Evolutionary conservation across 495 filamentous ascomycete genomes (phyloP).

Genomic region (Durotheca rogersii): DNA sequence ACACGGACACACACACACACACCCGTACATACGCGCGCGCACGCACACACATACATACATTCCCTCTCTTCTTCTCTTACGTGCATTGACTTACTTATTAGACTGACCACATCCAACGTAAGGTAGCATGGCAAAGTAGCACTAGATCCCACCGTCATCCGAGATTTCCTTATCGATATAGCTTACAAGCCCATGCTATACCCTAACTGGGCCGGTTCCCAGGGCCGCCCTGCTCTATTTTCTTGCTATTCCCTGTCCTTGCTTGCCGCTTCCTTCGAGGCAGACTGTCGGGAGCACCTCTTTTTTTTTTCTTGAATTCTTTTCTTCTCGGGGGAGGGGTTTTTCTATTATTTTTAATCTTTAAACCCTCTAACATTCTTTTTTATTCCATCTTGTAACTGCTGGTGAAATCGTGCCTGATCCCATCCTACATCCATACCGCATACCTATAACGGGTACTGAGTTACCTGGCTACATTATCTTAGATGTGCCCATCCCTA

Average conservation of each 20-base stretch:
- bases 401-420: too few species aligned
- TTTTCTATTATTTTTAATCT: too few species aligned
- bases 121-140: constrained; percentile 21
- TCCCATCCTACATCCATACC: not conserved
- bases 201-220: constrained; percentile 2
- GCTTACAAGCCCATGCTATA: not conserved
- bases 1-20: too few species aligned
- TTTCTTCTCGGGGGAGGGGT: too few species aligned
- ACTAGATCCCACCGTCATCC: constrained; percentile 26
- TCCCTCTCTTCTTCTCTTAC: constrained; percentile 12
- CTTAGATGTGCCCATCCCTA: constrained; percentile 8
- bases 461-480: not conserved
- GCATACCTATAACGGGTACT: too few species aligned
- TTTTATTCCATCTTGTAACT: too few species aligned
- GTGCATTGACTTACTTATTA: constrained; percentile 19
- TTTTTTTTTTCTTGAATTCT: too few species aligned
- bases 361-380: too few species aligned
- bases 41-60: too few species aligned
- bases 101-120: constrained; percentile 12
- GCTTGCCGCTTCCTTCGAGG: not conserved
- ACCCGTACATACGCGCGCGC: too few species aligned
- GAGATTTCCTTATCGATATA: constrained; percentile 27
- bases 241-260: too few species aligned
- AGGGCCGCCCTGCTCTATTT: not conserved
- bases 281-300: constrained; percentile 19